Evolutionary conservation across 257 asterid species (phyloP).

Genomic region (Nicotiana obtusifolia): DNA sequence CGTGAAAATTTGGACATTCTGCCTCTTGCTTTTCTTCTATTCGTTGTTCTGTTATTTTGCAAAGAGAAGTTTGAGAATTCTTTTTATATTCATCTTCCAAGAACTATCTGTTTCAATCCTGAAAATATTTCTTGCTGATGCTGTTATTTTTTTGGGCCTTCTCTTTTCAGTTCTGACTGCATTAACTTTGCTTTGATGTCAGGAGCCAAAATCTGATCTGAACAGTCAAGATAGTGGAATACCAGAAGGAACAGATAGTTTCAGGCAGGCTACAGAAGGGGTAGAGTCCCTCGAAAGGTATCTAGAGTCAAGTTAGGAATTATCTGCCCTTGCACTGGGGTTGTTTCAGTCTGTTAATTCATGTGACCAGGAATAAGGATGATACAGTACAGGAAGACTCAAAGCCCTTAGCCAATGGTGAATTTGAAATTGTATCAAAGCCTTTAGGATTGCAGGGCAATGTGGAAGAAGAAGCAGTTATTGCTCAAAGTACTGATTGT

Average conservation of each 20-base stretch:
- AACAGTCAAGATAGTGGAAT: conserved; percentile 46
- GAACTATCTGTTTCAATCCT: conserved; percentile 6
- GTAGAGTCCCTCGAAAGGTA: conserved; percentile 54
- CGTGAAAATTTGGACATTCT: neutral
- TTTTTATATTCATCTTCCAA: neutral
- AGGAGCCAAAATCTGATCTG: conserved; percentile 46
- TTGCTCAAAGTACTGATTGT: conserved; percentile 36
- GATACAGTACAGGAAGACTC: conserved; percentile 39
- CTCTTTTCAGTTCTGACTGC: conserved; percentile 4
- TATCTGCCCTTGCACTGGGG: neutral
- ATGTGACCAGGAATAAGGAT: conserved; percentile 46
- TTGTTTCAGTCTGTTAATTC: conserved; percentile 21
- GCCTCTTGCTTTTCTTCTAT: neutral
- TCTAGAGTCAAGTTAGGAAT: neutral
- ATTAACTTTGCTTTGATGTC: conserved; percentile 10
- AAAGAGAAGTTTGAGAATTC: neutral
- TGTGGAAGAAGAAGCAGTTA: conserved; percentile 36
- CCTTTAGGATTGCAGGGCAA: conserved; percentile 34
- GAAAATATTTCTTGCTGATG: neutral
- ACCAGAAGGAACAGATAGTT: conserved; percentile 43
- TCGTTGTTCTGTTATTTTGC: neutral
- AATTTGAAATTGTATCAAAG: conserved; percentile 37
- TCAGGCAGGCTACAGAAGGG: conserved; percentile 39
- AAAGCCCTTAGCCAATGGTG: conserved; percentile 29
- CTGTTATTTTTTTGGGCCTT: neutral